A percentile compares a stretch with the other conserved stretches of the same genome.
Conservation (phyloP, 192 early-diverging fungal genomes). For the Anaeromyces robustus region DNA sequence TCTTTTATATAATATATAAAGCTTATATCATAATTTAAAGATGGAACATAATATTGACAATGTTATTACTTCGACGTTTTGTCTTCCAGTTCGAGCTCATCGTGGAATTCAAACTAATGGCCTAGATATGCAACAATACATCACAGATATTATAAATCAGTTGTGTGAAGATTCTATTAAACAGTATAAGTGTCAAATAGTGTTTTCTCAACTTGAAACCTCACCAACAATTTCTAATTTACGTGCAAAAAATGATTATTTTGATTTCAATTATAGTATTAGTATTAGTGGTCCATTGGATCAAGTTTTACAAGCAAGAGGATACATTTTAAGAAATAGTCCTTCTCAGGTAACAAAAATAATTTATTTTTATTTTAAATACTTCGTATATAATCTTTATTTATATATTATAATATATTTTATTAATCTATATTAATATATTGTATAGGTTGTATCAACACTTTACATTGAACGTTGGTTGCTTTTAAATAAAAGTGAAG, state of each 20-base stretch:
- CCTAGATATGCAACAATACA: background rate
- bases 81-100: background rate
- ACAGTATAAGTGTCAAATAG: background rate
- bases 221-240: background rate
- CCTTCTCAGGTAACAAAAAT: constrained; percentile 3
- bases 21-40: background rate
- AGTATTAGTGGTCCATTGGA: constrained; percentile 4
- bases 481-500: constrained; percentile 25
- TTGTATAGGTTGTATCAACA: background rate
- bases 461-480: constrained; percentile 7
- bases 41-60: background rate
- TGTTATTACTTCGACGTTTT: background rate
- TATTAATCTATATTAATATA: background rate
- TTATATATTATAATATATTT: background rate
- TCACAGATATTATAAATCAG: background rate
- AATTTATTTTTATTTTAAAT: background rate
- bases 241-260: constrained; percentile 4
- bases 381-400: background rate
- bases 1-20: too few relatives aligned
- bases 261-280: constrained; percentile 9
- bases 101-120: background rate
- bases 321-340: constrained; percentile 7
- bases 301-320: constrained; percentile 2
- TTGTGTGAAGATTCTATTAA: background rate
- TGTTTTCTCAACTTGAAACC: background rate